Evolutionary conservation across 495 filamentous ascomycete species (phyloP).

Genomic region (Penicillium desertorum): DNA sequence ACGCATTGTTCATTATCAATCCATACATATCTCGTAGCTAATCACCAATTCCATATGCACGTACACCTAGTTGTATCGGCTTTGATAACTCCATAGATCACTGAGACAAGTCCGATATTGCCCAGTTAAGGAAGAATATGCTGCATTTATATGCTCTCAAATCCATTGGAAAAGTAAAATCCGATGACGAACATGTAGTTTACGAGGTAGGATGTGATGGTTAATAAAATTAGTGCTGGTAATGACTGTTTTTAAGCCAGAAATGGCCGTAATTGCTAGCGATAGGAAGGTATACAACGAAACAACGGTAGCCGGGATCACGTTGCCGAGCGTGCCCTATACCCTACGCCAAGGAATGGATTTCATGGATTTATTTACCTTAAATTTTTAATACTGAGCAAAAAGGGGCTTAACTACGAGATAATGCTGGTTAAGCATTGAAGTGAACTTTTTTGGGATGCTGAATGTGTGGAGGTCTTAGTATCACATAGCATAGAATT

Average conservation of each 20-base stretch:
- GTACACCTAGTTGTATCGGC: not conserved
- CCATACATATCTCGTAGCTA: not conserved
- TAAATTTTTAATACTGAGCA: not conserved
- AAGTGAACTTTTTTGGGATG: not conserved
- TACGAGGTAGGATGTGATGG: not conserved
- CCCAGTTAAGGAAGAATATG: not conserved
- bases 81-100: not conserved
- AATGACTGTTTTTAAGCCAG: not conserved
- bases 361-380: not conserved
- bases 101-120: not conserved
- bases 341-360: conserved; percentile 2
- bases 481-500: not conserved
- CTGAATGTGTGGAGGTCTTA: not conserved
- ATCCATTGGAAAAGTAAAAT: not conserved
- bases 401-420: not conserved
- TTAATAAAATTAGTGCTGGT: not conserved
- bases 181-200: not conserved
- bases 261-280: not conserved
- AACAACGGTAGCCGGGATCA: no score
- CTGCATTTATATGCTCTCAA: not conserved
- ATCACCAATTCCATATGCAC: not conserved
- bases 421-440: not conserved
- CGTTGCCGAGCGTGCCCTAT: not conserved
- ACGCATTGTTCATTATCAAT: not conserved
- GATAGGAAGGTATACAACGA: not conserved